Conservation (phyloP, 176 grass and related monocot species). For the Tillandsia leiboldiana region DNA sequence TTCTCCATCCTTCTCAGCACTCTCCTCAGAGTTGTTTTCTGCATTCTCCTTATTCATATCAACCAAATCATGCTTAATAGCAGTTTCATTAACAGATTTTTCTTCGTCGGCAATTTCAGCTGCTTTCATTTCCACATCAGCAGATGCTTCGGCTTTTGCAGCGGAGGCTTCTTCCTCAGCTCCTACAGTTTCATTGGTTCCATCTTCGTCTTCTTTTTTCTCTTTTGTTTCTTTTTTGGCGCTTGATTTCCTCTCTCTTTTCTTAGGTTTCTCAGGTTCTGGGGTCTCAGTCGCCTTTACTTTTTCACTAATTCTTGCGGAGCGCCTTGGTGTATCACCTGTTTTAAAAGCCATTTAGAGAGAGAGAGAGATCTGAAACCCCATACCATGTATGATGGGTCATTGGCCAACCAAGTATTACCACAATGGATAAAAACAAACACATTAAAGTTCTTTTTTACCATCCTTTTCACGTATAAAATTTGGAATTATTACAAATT, state of each 20-base stretch:
- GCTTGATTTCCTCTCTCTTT: conserved; percentile 40
- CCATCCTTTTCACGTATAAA: too few species aligned
- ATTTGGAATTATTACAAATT: too few species aligned
- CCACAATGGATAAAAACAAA: neutral
- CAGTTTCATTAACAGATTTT: conserved; percentile 10
- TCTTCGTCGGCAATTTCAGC: conserved; percentile 33
- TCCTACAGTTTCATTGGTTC: conserved; percentile 25
- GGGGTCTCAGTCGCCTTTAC: conserved; percentile 58
- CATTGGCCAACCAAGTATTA: neutral
- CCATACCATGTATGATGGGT: too few species aligned
- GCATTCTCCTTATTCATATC: neutral
- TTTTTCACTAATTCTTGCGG: conserved; percentile 87
- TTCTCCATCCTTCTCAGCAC: conserved; percentile 21
- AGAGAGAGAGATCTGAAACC: too few species aligned
- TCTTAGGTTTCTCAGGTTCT: conserved; percentile 66
- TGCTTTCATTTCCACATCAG: conserved; percentile 51
- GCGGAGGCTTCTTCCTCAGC: conserved; percentile 22
- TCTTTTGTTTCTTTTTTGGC: conserved; percentile 38
- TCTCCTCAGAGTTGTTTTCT: conserved; percentile 13
- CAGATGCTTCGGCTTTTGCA: conserved; percentile 21
- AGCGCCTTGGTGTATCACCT: conserved; percentile 93
- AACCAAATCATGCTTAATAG: neutral
- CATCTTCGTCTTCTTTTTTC: conserved; percentile 32
- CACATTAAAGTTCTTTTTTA: neutral
- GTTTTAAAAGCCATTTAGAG: conserved; percentile 22